Percentiles rank a stretch among this genome's conserved stretches.
phyloP scores from a whole-genome alignment of 2,329 filamentous ascomycete genomes.

The Coniella lustricola region DNA sequence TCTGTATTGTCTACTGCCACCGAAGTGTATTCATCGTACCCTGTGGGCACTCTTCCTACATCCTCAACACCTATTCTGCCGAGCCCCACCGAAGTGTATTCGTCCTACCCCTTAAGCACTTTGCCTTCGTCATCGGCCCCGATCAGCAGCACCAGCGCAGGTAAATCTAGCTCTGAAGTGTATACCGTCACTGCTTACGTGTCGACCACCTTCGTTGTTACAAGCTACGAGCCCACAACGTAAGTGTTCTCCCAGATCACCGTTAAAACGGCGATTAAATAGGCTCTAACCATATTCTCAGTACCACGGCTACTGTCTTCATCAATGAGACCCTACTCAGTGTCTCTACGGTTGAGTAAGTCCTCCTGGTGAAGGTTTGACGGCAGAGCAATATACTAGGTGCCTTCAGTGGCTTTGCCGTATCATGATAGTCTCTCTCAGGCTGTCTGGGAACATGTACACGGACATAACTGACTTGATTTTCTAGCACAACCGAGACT shows the following conservation, averaged over 20 bases:
- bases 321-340: background rate
- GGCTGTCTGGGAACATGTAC: too few relatives aligned
- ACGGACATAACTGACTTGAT: background rate
- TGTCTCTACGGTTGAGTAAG: background rate
- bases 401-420: too few relatives aligned
- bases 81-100: background rate
- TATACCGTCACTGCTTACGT: slow-evolving; percentile 3
- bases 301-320: background rate
- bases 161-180: background rate
- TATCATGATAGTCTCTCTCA: background rate
- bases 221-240: background rate
- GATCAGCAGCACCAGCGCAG: background rate
- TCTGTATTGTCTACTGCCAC: background rate
- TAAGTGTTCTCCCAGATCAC: background rate
- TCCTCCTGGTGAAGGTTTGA: background rate
- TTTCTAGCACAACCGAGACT: background rate
- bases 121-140: background rate
- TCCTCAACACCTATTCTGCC: too few relatives aligned
- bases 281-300: background rate
- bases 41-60: background rate
- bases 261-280: too few relatives aligned
- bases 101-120: background rate
- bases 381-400: too few relatives aligned
- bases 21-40: background rate
- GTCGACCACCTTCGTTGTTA: background rate